A percentile compares a stretch with the other conserved stretches of the same genome.
These are phyloP conservation scores for Amanita molliuscula DNA, from an alignment of 768 basidiomycete genomes.

Conservation along the genomic window DNA sequence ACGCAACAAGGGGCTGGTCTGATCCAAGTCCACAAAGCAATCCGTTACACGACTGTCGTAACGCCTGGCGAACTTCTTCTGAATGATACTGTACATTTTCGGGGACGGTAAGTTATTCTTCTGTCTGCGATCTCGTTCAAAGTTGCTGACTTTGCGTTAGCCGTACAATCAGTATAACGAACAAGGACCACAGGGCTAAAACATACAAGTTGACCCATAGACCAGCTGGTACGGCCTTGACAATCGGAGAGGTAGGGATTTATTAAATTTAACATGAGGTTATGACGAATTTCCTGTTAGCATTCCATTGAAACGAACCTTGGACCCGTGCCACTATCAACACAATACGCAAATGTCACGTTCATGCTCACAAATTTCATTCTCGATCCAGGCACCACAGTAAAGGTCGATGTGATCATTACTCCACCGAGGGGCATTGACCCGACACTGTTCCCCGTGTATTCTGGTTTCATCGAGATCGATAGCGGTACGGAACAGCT, in stretches of 20 bases:
- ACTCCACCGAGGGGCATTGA: conserved; percentile 29
- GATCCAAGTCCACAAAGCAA: conserved; percentile 47
- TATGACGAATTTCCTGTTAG: conserved; percentile 10
- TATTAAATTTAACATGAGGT: not conserved
- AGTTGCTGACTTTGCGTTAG: conserved; percentile 12
- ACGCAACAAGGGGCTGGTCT: conserved; percentile 47
- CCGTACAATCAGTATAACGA: conserved; percentile 34
- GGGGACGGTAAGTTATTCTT: conserved; percentile 20
- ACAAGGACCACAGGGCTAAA: conserved; percentile 27
- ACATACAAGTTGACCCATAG: conserved; percentile 32
- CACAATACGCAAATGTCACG: conserved; percentile 28
- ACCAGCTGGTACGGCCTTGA: conserved; percentile 35
- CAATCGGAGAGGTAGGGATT: conserved; percentile 21
- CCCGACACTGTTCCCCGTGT: conserved; percentile 40
- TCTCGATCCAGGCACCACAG: conserved; percentile 25
- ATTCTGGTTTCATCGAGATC: conserved; percentile 41
- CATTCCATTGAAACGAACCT: conserved; percentile 22
- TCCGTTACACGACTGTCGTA: conserved; percentile 35
- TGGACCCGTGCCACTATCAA: conserved; percentile 36
- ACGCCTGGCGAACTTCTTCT: conserved; percentile 39
- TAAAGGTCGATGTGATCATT: conserved; percentile 28
- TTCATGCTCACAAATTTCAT: conserved; percentile 30
- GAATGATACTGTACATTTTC: conserved; percentile 47
- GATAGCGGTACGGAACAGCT: conserved; percentile 21
- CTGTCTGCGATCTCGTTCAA: not conserved